These are phyloP conservation scores for Lichtheimia ramosa DNA, from an alignment of 371 early-diverging fungal genomes.

Conservation along the genomic window DNA sequence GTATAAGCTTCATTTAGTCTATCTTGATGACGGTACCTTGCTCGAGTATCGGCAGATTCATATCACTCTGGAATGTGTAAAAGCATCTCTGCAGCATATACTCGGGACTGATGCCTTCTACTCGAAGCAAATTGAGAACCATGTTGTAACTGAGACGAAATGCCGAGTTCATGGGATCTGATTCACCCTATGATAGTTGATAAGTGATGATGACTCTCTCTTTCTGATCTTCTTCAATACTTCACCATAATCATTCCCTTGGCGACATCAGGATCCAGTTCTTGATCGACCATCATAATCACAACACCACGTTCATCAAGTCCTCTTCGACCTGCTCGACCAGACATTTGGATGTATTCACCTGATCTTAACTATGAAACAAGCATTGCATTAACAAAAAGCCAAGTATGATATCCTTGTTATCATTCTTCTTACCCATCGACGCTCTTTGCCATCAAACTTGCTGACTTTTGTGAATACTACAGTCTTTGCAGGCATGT, in stretches of 20 bases:
- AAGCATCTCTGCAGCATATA: conserved; percentile 95
- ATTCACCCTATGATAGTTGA: conserved; percentile 59
- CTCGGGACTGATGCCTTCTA: conserved; percentile 96
- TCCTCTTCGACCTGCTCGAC: conserved; percentile 97
- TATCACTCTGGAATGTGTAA: conserved; percentile 93
- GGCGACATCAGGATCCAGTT: conserved; percentile 93
- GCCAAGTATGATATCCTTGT: background rate
- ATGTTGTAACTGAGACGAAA: conserved; percentile 99
- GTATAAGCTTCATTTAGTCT: background rate
- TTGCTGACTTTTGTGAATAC: conserved; percentile 98
- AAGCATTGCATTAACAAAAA: background rate
- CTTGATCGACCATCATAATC: conserved; percentile 95
- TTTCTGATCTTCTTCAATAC: too few relatives aligned
- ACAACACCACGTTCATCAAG: conserved; percentile 99
- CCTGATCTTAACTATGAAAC: conserved; percentile 64
- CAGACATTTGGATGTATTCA: conserved; percentile 99
- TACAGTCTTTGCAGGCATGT: conserved; percentile 99
- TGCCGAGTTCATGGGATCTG: conserved; percentile 95
- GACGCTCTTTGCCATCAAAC: conserved; percentile 91
- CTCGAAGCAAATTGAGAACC: conserved; percentile 97
- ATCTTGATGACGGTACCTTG: conserved; percentile 25
- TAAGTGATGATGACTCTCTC: background rate
- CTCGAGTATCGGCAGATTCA: conserved; percentile 80
- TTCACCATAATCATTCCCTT: conserved; percentile 88
- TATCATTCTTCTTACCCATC: conserved; percentile 60